Percentiles rank a stretch among this genome's conserved stretches.
Conservation (phyloP, 805 yeast species). For the Kodamaea jinghongensis region DNA sequence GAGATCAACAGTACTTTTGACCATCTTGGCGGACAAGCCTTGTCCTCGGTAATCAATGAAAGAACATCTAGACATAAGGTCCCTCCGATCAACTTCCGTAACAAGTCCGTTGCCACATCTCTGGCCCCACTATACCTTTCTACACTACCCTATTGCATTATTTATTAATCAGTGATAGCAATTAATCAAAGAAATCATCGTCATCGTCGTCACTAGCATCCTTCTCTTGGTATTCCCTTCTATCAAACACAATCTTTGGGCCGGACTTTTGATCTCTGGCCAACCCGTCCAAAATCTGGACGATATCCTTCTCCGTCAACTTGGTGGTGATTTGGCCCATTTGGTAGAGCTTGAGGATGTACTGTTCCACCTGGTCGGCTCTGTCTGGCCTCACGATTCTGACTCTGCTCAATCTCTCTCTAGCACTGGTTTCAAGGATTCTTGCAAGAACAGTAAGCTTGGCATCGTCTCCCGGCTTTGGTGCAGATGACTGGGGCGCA, state of each 20-base stretch:
- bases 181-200: constrained; percentile 16
- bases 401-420: constrained; percentile 84
- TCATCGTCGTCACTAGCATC: constrained; percentile 13
- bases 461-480: constrained; percentile 34
- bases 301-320: constrained; percentile 78
- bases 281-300: constrained; percentile 76
- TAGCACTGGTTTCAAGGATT: constrained; percentile 75
- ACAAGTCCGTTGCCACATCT: no score
- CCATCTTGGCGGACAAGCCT: no score
- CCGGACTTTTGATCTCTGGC: constrained; percentile 67
- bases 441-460: constrained; percentile 53
- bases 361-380: constrained; percentile 82
- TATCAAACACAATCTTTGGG: constrained; percentile 54
- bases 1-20: no score
- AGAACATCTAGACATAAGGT: no score
- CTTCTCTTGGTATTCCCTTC: constrained; percentile 10
- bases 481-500: constrained; percentile 8
- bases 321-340: constrained; percentile 75
- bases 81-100: no score
- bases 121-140: no score
- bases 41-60: no score
- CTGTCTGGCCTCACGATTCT: constrained; percentile 88
- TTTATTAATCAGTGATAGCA: no score
- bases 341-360: constrained; percentile 66
- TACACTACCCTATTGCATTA: no score